Conservation (phyloP, 805 yeast genomes). For the Torulaspora indica region DNA sequence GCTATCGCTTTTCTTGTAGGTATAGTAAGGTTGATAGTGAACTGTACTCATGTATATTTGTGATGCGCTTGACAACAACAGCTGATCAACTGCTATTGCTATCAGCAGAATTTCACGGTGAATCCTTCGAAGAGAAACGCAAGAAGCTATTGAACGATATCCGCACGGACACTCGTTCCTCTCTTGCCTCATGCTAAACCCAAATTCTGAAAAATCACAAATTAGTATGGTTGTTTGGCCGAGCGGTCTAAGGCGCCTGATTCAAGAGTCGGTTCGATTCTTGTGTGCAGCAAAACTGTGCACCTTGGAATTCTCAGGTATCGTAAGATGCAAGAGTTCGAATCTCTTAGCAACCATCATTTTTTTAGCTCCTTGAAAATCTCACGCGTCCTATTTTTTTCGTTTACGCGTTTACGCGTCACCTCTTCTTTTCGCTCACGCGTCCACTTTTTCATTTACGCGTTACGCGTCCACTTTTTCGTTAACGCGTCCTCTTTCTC, state of each 20-base stretch:
- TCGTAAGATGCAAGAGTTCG: conserved; percentile 34
- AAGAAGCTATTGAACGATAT: too few species aligned
- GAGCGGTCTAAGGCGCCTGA: conserved; percentile 35
- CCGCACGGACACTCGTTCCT: too few species aligned
- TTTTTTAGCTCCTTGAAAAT: conserved; percentile 8
- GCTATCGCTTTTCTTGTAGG: background rate
- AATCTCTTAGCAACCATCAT: conserved; percentile 31
- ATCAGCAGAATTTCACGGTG: background rate
- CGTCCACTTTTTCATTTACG: background rate
- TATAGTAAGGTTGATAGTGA: background rate
- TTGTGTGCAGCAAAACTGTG: conserved; percentile 15
- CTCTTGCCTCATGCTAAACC: too few species aligned
- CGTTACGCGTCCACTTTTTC: background rate
- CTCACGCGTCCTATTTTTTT: background rate
- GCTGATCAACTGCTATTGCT: background rate
- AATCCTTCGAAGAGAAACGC: too few species aligned
- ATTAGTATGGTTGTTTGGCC: conserved; percentile 27
- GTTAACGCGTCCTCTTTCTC: background rate
- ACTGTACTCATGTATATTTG: background rate
- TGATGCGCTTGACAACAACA: conserved; percentile 3
- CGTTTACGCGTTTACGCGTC: conserved; percentile 11
- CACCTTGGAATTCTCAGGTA: conserved; percentile 27
- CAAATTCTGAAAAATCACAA: too few species aligned
- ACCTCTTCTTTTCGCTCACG: background rate
- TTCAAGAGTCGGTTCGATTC: conserved; percentile 27